Evolutionary conservation across 208 protist species (phyloP).

Genomic region (Tritrichomonas foetus): DNA sequence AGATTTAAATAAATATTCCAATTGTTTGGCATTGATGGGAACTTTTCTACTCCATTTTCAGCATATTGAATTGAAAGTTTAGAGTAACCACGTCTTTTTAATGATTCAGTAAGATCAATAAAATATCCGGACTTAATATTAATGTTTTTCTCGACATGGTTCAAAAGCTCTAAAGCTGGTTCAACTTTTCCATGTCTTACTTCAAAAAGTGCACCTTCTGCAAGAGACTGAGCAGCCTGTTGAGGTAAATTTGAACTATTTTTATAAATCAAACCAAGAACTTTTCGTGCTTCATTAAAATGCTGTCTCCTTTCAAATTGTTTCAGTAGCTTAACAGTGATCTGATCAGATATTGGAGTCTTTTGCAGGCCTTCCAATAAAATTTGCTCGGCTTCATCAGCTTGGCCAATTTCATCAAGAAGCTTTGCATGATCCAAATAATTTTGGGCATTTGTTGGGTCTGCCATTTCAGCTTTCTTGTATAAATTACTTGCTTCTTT

Average conservation of each 20-base stretch:
- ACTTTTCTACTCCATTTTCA: not conserved
- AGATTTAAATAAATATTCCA: not conserved
- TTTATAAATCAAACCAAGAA: not conserved
- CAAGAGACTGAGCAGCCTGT: not conserved
- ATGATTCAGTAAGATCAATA: not conserved
- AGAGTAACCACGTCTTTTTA: not conserved
- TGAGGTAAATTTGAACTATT: not conserved
- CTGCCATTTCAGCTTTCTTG: not conserved
- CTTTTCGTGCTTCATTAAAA: not conserved
- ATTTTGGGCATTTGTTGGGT: not conserved
- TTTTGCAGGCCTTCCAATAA: not conserved
- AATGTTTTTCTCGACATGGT: not conserved
- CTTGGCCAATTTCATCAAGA: constrained; percentile 7
- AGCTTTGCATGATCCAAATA: constrained; percentile 25
- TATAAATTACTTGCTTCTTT: not conserved
- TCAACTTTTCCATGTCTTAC: not conserved
- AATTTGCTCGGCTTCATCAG: not conserved
- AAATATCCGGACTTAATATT: not conserved
- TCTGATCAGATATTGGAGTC: not conserved
- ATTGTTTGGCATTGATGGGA: not conserved
- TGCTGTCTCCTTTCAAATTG: not conserved
- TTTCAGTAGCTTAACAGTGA: not conserved
- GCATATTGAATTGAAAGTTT: not conserved
- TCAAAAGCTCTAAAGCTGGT: not conserved
- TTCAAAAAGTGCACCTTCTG: constrained; percentile 4